Evolutionary conservation across 352 stramenopile species (phyloP).

Genomic region (Phytopythium aichiense): DNA sequence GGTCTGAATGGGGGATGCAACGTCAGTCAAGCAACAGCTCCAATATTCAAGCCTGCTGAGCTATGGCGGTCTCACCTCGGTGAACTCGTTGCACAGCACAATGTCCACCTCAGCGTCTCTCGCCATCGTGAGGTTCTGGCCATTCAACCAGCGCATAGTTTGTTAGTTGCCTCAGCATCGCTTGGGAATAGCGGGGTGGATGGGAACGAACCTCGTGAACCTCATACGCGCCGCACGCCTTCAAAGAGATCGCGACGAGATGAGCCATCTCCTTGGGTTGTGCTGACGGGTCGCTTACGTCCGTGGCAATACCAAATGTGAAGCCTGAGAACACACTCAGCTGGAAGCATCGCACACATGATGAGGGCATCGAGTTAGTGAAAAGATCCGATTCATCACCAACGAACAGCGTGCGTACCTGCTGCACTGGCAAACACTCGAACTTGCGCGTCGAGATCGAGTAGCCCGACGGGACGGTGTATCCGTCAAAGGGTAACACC

Average conservation of each 20-base stretch:
- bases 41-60: background rate
- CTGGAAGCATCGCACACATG: constrained; percentile 16
- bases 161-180: background rate
- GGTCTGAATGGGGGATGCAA: constrained; percentile 19
- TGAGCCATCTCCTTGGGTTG: constrained; percentile 35
- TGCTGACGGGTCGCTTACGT: constrained; percentile 27
- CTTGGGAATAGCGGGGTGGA: background rate
- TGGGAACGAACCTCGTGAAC: constrained; percentile 46
- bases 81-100: constrained; percentile 65
- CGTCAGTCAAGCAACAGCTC: background rate
- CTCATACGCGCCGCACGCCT: constrained; percentile 48
- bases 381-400: background rate
- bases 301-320: constrained; percentile 59
- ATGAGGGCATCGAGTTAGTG: constrained; percentile 2
- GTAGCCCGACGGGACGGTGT: constrained; percentile 63
- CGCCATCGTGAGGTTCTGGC: constrained; percentile 45
- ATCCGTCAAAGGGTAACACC: constrained; percentile 65
- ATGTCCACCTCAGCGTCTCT: constrained; percentile 43
- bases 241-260: constrained; percentile 56
- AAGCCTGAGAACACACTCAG: constrained; percentile 57
- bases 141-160: background rate
- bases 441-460: constrained; percentile 61
- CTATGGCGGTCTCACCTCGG: constrained; percentile 31
- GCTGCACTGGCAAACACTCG: constrained; percentile 36
- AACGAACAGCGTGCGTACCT: constrained; percentile 15